Percentiles rank a stretch among this genome's conserved stretches.
These are phyloP conservation scores for Sechiopsis laciniata DNA, from an alignment of 306 rosid genomes.

Conservation along the genomic window DNA sequence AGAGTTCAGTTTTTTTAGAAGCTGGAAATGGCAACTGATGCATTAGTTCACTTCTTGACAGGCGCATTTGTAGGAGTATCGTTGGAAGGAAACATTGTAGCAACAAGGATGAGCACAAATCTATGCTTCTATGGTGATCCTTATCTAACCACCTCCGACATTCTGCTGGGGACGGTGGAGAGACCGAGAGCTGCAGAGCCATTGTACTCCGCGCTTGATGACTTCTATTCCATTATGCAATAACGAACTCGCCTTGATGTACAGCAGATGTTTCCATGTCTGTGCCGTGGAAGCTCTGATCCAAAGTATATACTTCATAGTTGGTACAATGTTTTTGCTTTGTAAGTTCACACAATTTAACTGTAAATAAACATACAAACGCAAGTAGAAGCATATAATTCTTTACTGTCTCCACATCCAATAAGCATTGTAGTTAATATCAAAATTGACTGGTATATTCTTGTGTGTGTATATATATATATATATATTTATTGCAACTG, in stretches of 20 bases:
- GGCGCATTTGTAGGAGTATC: constrained; percentile 96
- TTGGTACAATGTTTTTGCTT: not conserved
- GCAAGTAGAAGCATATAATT: not conserved
- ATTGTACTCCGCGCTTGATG: constrained; percentile 55
- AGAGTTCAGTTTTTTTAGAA: not conserved
- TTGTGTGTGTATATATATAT: constrained; percentile 9
- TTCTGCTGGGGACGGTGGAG: constrained; percentile 70
- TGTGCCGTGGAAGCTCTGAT: constrained; percentile 17
- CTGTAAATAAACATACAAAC: constrained; percentile 9
- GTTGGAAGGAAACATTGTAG: constrained; percentile 84
- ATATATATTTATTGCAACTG: not conserved
- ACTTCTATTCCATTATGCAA: constrained; percentile 51
- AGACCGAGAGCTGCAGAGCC: constrained; percentile 91
- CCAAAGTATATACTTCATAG: not conserved
- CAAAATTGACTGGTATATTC: not conserved
- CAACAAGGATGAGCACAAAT: constrained; percentile 82
- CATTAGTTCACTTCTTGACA: constrained; percentile 24
- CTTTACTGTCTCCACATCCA: not conserved
- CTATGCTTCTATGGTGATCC: constrained; percentile 86
- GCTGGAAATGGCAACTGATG: constrained; percentile 13
- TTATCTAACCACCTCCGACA: constrained; percentile 74
- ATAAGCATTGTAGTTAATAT: not conserved
- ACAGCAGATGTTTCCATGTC: constrained; percentile 18
- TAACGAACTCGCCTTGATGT: constrained; percentile 3
- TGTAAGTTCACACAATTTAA: not conserved